Evolutionary conservation across 2,329 filamentous ascomycete genomes (phyloP), one percentile per base, ranked within the genome.

Genomic region (Aureobasidium sp.): DNA sequence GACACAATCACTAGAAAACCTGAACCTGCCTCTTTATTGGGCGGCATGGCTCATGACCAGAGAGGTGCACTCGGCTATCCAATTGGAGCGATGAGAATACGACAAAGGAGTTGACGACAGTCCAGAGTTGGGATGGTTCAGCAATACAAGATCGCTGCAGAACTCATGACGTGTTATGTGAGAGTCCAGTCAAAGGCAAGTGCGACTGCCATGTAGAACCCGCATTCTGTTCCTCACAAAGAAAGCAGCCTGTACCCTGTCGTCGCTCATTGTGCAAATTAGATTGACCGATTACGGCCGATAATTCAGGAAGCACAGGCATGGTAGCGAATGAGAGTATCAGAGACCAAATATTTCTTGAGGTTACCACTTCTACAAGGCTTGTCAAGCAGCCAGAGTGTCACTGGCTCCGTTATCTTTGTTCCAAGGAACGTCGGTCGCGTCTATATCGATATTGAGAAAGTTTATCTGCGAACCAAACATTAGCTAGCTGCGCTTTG

Each of bases 391-490:
- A 17, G 42, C 36, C 39, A 51, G 20, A 34, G 17, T 25, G 31
- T 60, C 42, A 31, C 22, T 14, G n/a, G 34, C 47, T 29, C 39
- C 39, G 2, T 36, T 25, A 20, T 37, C 42, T 14, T 36, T 36
- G 22, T 52, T 62, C 65, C 65, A 65, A 22, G 61, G 39, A 31
- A 45, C 51, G 12, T 63, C 51, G 15, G 67, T 27, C n/a, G 51
- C 58, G 2, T 67, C 64, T 41, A 27, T 14, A 61, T 66, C 66
- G 14, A 68, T 44, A 22, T 68, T 55, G 20, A 64, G 27, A 41
- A 68, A 68, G 48, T 64, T 64, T 27, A 68, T 68, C 67, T 68
- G 53, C 52, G 36, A 51, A 20, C 41, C 36, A 25, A 44, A 39
- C 17, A 22, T 51, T 42, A 47, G 31, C 34, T 27, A 17, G 27